phyloP scores from a whole-genome alignment of 805 yeast species.

The Yarrowia keelungensis region DNA sequence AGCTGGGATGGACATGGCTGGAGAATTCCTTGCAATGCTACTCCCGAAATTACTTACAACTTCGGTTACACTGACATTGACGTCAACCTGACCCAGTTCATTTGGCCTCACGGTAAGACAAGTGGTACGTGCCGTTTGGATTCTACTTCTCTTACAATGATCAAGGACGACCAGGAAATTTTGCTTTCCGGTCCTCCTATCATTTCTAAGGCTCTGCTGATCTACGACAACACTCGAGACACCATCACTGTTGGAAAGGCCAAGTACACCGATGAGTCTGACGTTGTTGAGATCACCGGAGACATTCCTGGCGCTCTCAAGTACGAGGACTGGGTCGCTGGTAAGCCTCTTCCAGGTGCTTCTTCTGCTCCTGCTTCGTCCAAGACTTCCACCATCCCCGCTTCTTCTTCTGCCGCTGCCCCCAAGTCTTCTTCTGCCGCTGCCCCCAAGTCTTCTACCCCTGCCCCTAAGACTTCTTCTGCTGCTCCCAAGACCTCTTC shows the following conservation, averaged over 20 bases:
- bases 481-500: constrained; percentile 3
- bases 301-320: background rate
- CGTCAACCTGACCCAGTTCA: background rate
- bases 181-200: background rate
- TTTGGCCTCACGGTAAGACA: too few relatives aligned
- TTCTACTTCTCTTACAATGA: too few relatives aligned
- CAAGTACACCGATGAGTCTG: constrained; percentile 6
- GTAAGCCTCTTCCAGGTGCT: background rate
- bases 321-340: constrained; percentile 5
- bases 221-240: constrained; percentile 1
- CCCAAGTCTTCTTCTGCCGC: background rate
- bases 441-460: too few relatives aligned
- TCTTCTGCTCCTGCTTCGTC: constrained; percentile 1
- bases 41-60: background rate
- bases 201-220: constrained; percentile 1
- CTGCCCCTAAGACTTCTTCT: background rate
- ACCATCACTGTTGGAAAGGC: background rate
- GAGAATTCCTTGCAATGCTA: background rate
- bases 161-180: background rate
- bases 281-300: background rate
- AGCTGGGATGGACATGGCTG: background rate
- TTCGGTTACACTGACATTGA: constrained; percentile 8
- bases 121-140: background rate
- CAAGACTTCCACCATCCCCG: background rate
- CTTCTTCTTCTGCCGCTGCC: background rate